Conservation (phyloP, 495 filamentous ascomycete genomes). For the Tuber microsphaerosporum region DNA sequence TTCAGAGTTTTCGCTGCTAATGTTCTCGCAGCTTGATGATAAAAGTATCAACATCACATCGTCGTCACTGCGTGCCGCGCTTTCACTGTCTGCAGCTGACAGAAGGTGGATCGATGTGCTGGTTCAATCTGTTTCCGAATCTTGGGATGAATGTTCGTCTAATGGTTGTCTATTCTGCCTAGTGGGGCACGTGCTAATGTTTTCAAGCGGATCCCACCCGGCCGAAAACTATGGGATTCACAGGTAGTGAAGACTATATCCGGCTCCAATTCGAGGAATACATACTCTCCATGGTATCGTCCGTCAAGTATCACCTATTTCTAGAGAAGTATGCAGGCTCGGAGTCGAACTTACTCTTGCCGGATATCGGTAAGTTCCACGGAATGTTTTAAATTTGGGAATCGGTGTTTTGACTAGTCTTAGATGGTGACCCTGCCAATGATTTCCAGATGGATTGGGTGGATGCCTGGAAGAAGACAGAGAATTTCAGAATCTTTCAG, state of each 20-base stretch:
- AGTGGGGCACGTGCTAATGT: slow-evolving; percentile 6
- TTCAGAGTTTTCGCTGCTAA: slow-evolving; percentile 8
- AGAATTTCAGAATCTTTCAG: slow-evolving; percentile 82
- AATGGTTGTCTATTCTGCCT: neutral
- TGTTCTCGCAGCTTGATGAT: slow-evolving; percentile 67
- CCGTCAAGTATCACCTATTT: slow-evolving; percentile 82
- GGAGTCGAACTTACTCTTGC: slow-evolving; percentile 51
- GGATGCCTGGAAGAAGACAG: slow-evolving; percentile 73
- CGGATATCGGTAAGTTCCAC: slow-evolving; percentile 48
- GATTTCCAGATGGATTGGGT: slow-evolving; percentile 75
- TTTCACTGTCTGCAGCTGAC: slow-evolving; percentile 78
- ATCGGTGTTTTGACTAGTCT: slow-evolving; percentile 9
- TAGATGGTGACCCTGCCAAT: slow-evolving; percentile 73
- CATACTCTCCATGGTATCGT: slow-evolving; percentile 76
- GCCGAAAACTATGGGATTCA: slow-evolving; percentile 89
- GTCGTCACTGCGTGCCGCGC: slow-evolving; percentile 63
- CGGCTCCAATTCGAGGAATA: slow-evolving; percentile 97
- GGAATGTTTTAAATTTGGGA: neutral
- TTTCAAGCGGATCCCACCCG: slow-evolving; percentile 61
- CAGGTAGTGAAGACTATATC: slow-evolving; percentile 96
- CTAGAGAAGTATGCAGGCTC: slow-evolving; percentile 56
- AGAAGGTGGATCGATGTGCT: slow-evolving; percentile 95
- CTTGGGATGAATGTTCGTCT: slow-evolving; percentile 69
- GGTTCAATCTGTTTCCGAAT: slow-evolving; percentile 85
- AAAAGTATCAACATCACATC: slow-evolving; percentile 76